Evolutionary conservation across 2,329 filamentous ascomycete genomes (phyloP), one percentile per base, ranked within the genome.

Genomic region (Fusarium tricinctum): DNA sequence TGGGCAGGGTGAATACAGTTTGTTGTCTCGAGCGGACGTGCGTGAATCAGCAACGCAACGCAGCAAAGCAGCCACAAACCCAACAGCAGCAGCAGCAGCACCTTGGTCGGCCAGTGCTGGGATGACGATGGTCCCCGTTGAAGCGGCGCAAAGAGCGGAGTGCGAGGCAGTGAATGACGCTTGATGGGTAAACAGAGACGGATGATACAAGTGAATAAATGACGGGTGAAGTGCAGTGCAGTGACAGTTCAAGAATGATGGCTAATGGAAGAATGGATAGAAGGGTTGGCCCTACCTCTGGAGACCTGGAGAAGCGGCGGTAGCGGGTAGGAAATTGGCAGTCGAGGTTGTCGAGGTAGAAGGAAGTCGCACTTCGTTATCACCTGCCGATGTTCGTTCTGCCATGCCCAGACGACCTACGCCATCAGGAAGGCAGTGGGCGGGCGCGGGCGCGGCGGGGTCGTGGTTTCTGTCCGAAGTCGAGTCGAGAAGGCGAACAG

Each of bases 321-420:
- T 63, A 61, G 59, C 60, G 52, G 73, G 63, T 46, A 68, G 72
- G 58, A 70, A 57, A 61, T 69, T 64, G 65, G 71, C 66, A 73
- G 74, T 66, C 64, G 75, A 72, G 63, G 76, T 71, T 76, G 73
- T 76, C 73, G 78, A 75, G 73, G 78, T 72, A 72, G 81, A 78
- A 74, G 82, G 82, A 79, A 83, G 82, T 82, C 81, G 84, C 83
- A 81, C 81, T 81, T 85, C 82, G 84, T 85, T 84, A 79, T 86
- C 83, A 81, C 82, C 81, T 84, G 78, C 77, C 78, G 78, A 74
- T 80, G 80, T 88, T 88, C 83, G 86, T 85, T 88, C 86, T 88
- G 86, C 86, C 87, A 89, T 89, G 85, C 79, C 79, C 78, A 74
- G 84, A 86, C 71, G 88, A 89, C 86, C 71, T 88, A 89, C 86